Base-by-base conservation (phyloP, 2,329 filamentous ascomycete genomes). In the Aspergillus viridinutans region DNA sequence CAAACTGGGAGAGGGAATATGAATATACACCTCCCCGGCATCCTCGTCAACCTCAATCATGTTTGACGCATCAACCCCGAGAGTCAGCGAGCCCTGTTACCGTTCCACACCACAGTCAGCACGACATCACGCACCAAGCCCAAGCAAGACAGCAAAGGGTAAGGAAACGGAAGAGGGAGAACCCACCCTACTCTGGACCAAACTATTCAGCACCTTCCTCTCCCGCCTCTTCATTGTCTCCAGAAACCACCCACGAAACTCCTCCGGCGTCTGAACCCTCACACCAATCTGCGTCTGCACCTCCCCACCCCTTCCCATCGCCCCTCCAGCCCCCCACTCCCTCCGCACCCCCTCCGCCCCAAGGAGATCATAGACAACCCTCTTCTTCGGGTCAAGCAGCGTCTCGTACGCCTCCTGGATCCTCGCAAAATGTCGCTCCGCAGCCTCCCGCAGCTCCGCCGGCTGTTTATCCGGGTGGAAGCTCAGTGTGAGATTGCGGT, bases 391-490 rank as follows among this genome's bases (percentile, higher is more conserved):
- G 56, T 78, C 74, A 23, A 73, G 67, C 6, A 78, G 68, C 4
- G 73, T 73, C 55, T 75, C 72, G 55, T 78, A 78, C 20, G 76
- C 76, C n/a, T 69, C 68, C 21, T 69, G 69, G 54, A 78, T 74
- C 35, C 63, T 67, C 45, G 62, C 66, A 56, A 76, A 78, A n/a
- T 77, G 71, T 9, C 57, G 62, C 57, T 69, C 61, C 7, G 76
- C 76, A 0, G 70, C 68, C 20, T 74, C 69, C 42, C 67, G 72
- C 35, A 73, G 62, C 43, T 75, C 67, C 40, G 67, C 51, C 4
- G 76, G 76, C 54, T 78, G 76, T 59, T 78, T 78, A 61, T 78
- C 76, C 20, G 76, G 76, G 52, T 78, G 76, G 55, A 78, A 78
- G 59, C 72, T 76, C 25, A 77, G 69, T 8, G 73, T 74, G 54